These are phyloP conservation scores for Striga asiatica DNA, from an alignment of 257 asterid species.

Conservation along the genomic window DNA sequence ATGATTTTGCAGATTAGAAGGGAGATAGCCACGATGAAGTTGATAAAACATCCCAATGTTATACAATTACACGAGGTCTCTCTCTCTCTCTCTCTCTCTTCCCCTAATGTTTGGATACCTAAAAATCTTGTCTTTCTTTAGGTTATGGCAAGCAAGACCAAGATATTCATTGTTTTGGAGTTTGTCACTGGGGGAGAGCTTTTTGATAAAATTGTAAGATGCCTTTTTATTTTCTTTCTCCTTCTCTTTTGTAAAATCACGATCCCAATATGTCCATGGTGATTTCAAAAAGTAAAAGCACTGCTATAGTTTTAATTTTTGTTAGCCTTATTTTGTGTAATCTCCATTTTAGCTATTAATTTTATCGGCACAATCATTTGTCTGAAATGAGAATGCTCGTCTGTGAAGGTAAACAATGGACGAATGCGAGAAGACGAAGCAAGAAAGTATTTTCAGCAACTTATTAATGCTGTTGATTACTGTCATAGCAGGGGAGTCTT, in stretches of 20 bases:
- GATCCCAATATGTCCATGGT: background rate
- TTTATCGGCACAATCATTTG: background rate
- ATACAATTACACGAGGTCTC: constrained; percentile 65
- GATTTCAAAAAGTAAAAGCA: background rate
- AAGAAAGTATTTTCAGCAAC: constrained; percentile 86
- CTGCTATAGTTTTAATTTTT: background rate
- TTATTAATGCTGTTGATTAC: constrained; percentile 81
- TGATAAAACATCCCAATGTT: constrained; percentile 78
- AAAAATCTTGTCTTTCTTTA: constrained; percentile 13
- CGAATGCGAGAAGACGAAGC: constrained; percentile 85
- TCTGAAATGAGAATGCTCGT: constrained; percentile 11
- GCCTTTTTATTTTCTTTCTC: background rate
- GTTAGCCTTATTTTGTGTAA: too few species aligned
- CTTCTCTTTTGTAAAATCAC: background rate
- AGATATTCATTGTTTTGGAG: constrained; percentile 85
- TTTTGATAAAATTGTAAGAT: constrained; percentile 84
- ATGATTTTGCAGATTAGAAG: constrained; percentile 60
- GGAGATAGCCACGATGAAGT: constrained; percentile 86
- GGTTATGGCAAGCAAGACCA: constrained; percentile 97
- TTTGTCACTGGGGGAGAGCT: constrained; percentile 93
- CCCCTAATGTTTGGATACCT: background rate
- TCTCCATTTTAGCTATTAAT: too few species aligned
- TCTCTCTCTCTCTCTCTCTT: background rate
- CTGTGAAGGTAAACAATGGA: constrained; percentile 62
- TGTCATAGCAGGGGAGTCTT: constrained; percentile 97